Percentiles rank a stretch among this genome's conserved stretches.
Evolutionary conservation across 2,329 filamentous ascomycete genomes (phyloP).

Genomic region (Capronia coronata): DNA sequence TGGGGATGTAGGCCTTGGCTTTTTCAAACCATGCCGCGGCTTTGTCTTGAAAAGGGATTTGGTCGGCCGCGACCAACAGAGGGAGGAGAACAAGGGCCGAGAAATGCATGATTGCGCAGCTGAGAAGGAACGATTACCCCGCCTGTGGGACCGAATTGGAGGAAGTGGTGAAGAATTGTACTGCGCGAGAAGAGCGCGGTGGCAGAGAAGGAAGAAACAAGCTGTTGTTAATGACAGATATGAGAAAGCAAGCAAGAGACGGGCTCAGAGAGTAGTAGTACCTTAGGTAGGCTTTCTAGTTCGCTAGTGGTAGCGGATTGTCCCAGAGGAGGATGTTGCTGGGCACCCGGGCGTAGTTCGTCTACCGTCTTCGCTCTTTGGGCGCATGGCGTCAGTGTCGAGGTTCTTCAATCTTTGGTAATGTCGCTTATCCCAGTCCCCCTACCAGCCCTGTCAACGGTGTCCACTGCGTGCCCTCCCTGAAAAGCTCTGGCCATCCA

Average conservation of each 20-base stretch:
- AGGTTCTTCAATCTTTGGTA: not conserved
- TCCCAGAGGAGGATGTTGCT: not conserved
- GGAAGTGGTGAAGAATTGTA: not conserved
- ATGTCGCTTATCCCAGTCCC: no score
- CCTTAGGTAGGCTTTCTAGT: not conserved
- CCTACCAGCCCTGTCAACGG: not conserved
- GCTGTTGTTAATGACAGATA: not conserved
- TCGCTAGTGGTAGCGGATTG: not conserved
- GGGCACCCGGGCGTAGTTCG: not conserved
- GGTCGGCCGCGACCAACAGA: constrained; percentile 39
- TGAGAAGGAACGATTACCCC: not conserved
- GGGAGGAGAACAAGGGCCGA: constrained; percentile 42
- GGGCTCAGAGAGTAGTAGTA: no score
- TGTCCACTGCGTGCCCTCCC: not conserved
- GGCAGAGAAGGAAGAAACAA: not conserved
- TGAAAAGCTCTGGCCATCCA: no score
- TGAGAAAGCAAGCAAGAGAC: not conserved
- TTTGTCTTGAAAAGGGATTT: constrained; percentile 47
- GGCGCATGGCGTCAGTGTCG: not conserved
- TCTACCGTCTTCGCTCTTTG: not conserved
- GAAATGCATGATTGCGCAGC: constrained; percentile 42
- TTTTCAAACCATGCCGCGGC: constrained; percentile 45
- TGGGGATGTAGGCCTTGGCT: constrained; percentile 52
- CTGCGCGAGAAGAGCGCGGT: not conserved
- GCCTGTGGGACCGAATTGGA: not conserved